Evolutionary conservation across 2,329 filamentous ascomycete genomes (phyloP).

Genomic region (Davidsoniella neocaledoniae): DNA sequence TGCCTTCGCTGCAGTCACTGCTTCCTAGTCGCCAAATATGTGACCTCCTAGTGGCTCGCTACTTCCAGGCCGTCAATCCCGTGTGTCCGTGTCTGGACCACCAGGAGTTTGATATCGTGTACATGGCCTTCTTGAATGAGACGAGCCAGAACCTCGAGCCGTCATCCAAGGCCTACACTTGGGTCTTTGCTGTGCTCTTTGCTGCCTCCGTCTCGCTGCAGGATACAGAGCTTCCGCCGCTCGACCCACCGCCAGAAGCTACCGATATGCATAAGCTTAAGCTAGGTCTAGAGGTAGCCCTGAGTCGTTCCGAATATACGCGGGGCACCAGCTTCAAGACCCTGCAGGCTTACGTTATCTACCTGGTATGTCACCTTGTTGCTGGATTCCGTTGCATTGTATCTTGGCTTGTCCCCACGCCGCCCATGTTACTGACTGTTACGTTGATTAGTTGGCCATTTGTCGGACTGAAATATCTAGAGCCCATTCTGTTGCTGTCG

Average conservation of each 20-base stretch:
- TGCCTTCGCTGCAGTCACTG: conserved; percentile 38
- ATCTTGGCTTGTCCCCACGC: background rate
- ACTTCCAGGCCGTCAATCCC: conserved; percentile 51
- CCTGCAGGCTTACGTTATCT: conserved; percentile 62
- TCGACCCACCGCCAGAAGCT: conserved; percentile 15
- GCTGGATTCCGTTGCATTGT: conserved; percentile 16
- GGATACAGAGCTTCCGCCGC: conserved; percentile 32
- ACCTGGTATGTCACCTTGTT: conserved; percentile 33
- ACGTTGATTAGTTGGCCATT: conserved; percentile 40
- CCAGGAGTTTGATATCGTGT: conserved; percentile 48
- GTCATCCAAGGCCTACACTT: conserved; percentile 44
- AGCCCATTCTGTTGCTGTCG: conserved; percentile 55
- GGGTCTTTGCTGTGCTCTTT: conserved; percentile 54
- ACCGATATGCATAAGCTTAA: conserved; percentile 45
- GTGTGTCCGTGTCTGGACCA: conserved; percentile 52
- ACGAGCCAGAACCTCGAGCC: conserved; percentile 44
- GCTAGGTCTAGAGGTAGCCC: conserved; percentile 47
- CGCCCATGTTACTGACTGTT: conserved; percentile 14
- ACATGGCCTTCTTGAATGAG: conserved; percentile 48
- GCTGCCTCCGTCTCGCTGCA: conserved; percentile 51
- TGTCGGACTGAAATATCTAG: conserved; percentile 57
- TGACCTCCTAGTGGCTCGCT: conserved; percentile 47
- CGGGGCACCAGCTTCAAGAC: conserved; percentile 52
- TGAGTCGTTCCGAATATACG: conserved; percentile 54
- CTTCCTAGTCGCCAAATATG: conserved; percentile 41